Evolutionary conservation across 2,329 filamentous ascomycete species (phyloP).

Genomic region (Stylonectria norvegica): DNA sequence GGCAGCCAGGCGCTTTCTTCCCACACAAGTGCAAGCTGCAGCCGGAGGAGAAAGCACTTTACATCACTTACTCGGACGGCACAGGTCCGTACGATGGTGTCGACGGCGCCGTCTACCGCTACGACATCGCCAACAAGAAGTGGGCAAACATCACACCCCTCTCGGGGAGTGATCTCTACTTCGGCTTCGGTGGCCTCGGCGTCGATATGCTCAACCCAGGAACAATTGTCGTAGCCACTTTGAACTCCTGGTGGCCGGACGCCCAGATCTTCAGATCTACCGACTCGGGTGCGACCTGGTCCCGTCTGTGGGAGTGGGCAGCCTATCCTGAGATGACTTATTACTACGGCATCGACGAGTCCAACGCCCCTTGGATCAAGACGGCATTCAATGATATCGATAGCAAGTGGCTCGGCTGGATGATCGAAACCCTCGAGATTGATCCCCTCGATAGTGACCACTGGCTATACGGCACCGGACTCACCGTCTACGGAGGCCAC

Average conservation of each 20-base stretch:
- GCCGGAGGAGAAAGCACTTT: slow-evolving; percentile 49
- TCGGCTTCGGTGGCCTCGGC: slow-evolving; percentile 54
- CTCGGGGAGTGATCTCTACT: slow-evolving; percentile 46
- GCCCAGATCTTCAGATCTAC: slow-evolving; percentile 54
- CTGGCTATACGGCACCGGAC: slow-evolving; percentile 59
- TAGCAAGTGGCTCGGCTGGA: slow-evolving; percentile 55
- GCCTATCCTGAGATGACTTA: slow-evolving; percentile 43
- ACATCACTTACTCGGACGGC: slow-evolving; percentile 53
- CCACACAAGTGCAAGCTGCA: slow-evolving; percentile 53
- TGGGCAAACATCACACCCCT: slow-evolving; percentile 58
- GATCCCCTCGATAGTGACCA: slow-evolving; percentile 57
- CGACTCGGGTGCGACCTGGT: slow-evolving; percentile 54
- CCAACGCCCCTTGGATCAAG: slow-evolving; percentile 53
- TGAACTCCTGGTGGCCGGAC: slow-evolving; percentile 60
- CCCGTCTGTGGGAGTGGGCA: slow-evolving; percentile 50
- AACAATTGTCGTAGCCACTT: slow-evolving; percentile 52
- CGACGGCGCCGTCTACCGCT: slow-evolving; percentile 51
- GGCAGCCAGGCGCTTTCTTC: slow-evolving; percentile 49
- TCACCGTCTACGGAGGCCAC: slow-evolving; percentile 52
- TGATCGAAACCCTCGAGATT: slow-evolving; percentile 58
- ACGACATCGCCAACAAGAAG: slow-evolving; percentile 44
- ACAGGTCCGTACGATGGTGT: slow-evolving; percentile 56
- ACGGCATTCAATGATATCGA: slow-evolving; percentile 46
- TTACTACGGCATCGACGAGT: slow-evolving; percentile 45
- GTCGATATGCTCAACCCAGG: slow-evolving; percentile 53